These are phyloP conservation scores for Chamaenerion angustifolium DNA, from an alignment of 345 rosid species.

Conservation along the genomic window DNA sequence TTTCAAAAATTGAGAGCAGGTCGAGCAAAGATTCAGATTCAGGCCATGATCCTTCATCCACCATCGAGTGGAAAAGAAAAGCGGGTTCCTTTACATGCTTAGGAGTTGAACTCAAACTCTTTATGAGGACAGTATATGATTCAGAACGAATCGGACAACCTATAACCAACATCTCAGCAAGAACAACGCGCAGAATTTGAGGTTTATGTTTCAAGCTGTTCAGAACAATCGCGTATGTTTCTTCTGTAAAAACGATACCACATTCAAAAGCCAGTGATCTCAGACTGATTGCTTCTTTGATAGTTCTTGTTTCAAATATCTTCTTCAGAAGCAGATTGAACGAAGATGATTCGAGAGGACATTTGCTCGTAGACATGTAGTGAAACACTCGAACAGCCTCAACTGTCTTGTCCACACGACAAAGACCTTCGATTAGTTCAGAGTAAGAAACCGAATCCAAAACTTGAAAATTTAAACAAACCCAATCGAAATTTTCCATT, in stretches of 20 bases:
- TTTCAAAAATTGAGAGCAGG: slow-evolving; percentile 17
- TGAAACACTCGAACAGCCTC: slow-evolving; percentile 28
- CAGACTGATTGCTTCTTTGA: slow-evolving; percentile 26
- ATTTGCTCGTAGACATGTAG: slow-evolving; percentile 29
- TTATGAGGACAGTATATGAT: slow-evolving; percentile 29
- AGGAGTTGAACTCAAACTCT: slow-evolving; percentile 14
- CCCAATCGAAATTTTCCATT: slow-evolving; percentile 15
- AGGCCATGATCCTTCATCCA: slow-evolving; percentile 23
- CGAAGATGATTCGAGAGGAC: slow-evolving; percentile 17
- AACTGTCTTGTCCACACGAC: slow-evolving; percentile 14
- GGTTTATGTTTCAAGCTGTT: slow-evolving; percentile 16
- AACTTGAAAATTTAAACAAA: slow-evolving; percentile 17
- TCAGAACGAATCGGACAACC: slow-evolving; percentile 23
- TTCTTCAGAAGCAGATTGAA: slow-evolving; percentile 20
- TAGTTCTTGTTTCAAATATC: slow-evolving; percentile 20
- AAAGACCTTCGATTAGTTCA: slow-evolving; percentile 33
- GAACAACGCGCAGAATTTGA: slow-evolving; percentile 13
- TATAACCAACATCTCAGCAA: slow-evolving; percentile 25
- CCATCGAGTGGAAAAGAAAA: slow-evolving; percentile 24
- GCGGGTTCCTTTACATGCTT: slow-evolving; percentile 18
- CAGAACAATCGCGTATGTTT: slow-evolving; percentile 20
- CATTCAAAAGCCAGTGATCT: slow-evolving; percentile 18
- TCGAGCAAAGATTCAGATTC: slow-evolving; percentile 16
- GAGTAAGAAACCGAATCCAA: slow-evolving; percentile 30
- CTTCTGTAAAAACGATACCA: slow-evolving; percentile 17